A percentile compares a stretch with the other conserved stretches of the same genome.
phyloP scores from a whole-genome alignment of 2,329 filamentous ascomycete species.

The Lachnellula subtilissima region DNA sequence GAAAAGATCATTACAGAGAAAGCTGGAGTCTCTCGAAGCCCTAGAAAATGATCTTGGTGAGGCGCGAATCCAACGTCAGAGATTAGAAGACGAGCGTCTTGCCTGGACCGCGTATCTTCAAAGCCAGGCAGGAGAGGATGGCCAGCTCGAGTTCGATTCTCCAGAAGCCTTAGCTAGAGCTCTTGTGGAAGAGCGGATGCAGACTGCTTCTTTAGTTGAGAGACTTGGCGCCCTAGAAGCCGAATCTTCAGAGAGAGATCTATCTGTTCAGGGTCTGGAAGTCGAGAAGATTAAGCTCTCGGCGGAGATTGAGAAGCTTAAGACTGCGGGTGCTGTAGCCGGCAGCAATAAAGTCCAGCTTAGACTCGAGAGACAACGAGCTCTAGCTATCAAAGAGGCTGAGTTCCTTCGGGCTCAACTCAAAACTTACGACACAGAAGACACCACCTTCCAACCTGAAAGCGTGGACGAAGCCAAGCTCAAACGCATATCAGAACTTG shows the following conservation, averaged over 20 bases:
- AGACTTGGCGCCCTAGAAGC: constrained; percentile 73
- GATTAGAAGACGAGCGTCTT: constrained; percentile 80
- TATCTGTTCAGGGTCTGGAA: constrained; percentile 67
- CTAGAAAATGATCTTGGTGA: constrained; percentile 75
- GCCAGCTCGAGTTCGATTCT: constrained; percentile 72
- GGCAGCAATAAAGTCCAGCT: constrained; percentile 62
- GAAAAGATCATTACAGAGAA: constrained; percentile 76
- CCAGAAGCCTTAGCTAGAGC: constrained; percentile 84
- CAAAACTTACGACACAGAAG: constrained; percentile 82
- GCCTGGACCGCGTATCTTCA: constrained; percentile 86
- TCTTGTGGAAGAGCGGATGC: constrained; percentile 75
- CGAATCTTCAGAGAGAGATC: constrained; percentile 72
- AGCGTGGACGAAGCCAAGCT: constrained; percentile 71
- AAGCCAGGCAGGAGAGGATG: constrained; percentile 55
- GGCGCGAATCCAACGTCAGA: constrained; percentile 73
- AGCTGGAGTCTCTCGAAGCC: constrained; percentile 67
- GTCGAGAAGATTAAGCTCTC: constrained; percentile 61
- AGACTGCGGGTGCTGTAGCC: constrained; percentile 39
- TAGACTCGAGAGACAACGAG: constrained; percentile 79
- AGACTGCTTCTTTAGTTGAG: constrained; percentile 74
- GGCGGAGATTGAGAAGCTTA: constrained; percentile 67
- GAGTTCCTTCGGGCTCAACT: constrained; percentile 91
- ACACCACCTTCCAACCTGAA: constrained; percentile 78
- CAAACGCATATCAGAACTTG: constrained; percentile 72
- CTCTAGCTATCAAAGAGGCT: constrained; percentile 83